Evolutionary conservation across 495 filamentous ascomycete species (phyloP).

Genomic region (Extremus antarcticus): DNA sequence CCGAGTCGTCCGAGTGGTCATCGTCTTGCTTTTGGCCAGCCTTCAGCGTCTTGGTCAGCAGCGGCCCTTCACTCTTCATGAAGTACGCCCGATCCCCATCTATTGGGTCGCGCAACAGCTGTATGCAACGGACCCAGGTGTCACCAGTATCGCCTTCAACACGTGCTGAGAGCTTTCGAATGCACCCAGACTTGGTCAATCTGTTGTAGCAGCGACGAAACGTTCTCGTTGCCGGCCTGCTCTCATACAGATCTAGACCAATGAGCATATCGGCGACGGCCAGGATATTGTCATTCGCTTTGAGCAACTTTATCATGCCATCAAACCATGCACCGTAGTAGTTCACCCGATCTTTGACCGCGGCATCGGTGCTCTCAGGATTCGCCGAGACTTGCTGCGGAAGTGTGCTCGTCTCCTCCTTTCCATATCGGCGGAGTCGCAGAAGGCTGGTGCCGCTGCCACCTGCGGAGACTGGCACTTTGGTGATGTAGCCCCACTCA

Average conservation of each 20-base stretch:
- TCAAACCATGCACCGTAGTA: conserved; percentile 1
- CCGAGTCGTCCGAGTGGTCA: not conserved
- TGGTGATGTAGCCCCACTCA: conserved; percentile 74
- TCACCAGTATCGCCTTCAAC: conserved; percentile 27
- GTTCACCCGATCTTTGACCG: not conserved
- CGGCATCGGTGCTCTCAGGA: not conserved
- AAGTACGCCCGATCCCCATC: conserved; percentile 18
- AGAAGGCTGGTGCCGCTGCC: conserved; percentile 56
- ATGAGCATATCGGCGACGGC: conserved; percentile 51
- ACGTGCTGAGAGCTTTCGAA: conserved; percentile 57
- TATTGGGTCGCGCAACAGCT: conserved; percentile 63
- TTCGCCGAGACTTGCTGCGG: conserved; percentile 11
- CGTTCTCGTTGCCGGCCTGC: conserved; percentile 53
- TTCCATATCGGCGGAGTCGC: conserved; percentile 51
- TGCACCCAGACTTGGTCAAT: conserved; percentile 55
- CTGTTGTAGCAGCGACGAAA: conserved; percentile 58
- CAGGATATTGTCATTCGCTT: conserved; percentile 25
- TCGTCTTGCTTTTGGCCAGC: not conserved
- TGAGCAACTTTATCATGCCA: conserved; percentile 25
- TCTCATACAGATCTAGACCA: conserved; percentile 39
- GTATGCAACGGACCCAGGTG: conserved; percentile 47
- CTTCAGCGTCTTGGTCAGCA: not conserved
- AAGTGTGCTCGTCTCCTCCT: conserved; percentile 26
- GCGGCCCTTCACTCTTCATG: not conserved
- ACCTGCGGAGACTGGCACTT: conserved; percentile 54